These are phyloP conservation scores for Apiospora aurea DNA, from an alignment of 2,329 filamentous ascomycete genomes.

Conservation along the genomic window DNA sequence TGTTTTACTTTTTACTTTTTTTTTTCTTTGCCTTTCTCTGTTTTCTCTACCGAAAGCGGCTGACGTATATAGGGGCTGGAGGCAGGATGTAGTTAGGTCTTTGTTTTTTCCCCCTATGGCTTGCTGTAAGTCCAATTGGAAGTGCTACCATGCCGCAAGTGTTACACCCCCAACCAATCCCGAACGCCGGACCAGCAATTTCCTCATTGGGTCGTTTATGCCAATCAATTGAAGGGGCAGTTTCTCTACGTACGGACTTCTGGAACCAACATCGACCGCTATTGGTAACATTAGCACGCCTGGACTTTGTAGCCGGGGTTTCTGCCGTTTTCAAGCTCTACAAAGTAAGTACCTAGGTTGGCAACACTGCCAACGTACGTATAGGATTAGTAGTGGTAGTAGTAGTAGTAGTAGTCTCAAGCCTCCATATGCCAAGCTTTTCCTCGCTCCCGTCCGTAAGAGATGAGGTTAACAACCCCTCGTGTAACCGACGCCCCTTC, in stretches of 20 bases:
- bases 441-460: not conserved
- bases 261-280: not conserved
- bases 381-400: not conserved
- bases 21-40: not conserved
- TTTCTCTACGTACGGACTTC: not conserved
- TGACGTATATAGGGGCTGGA: not conserved
- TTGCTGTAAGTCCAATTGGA: not conserved
- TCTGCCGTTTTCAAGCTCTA: not conserved
- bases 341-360: not conserved
- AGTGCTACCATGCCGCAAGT: not conserved
- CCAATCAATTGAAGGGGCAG: not conserved
- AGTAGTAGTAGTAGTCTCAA: too few species aligned
- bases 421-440: not conserved
- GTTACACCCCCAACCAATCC: not conserved
- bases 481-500: not conserved
- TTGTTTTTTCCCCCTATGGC: not conserved
- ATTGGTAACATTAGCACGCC: not conserved
- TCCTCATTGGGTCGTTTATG: not conserved
- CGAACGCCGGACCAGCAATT: constrained; percentile 5
- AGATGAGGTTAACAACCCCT: not conserved
- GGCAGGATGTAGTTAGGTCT: not conserved
- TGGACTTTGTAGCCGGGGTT: not conserved
- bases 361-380: not conserved
- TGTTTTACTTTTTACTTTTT: not conserved
- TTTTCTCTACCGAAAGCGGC: not conserved